Evolutionary conservation across 2,329 filamentous ascomycete species (phyloP), one percentile per base, ranked within the genome.

Genomic region (Pseudogymnoascus pannorum): DNA sequence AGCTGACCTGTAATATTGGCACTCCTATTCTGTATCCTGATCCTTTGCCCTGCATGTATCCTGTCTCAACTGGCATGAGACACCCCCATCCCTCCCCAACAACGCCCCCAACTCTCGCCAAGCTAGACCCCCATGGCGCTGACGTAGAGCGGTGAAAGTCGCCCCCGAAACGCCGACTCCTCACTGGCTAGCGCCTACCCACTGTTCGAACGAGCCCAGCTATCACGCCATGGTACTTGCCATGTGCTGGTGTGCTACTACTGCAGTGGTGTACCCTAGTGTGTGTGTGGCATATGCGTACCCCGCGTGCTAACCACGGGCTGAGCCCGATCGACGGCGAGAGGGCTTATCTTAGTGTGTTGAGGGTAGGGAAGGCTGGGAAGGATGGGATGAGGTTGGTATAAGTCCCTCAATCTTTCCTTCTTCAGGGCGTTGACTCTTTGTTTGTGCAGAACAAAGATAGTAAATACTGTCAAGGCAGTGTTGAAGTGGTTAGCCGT

Each of bases 71-170:
- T 29, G 4, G 7, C 4, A 29, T 7, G 7, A 4, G 4, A 29
- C 38, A 22, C 4, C 40, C 20, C 11, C 40, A 24, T 42, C 38
- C 18, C 44, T 9, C 31, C 44, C 44, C 44, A 5, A 29, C 20
- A 16, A 12, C 44, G 44, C 44, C 44, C 44, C 44, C 24, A 51
- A 51, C 24, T 4, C 44, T 4, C 24, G 24, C 24, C 24, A 51
- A 51, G 24, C 24, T 51, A 26, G 5, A 9, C 20, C 16, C 42
- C 22, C 42, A 9, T 26, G 3, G 6, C 42, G 44, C 24, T 51
- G 44, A 51, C 44, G 44, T 51, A 51, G 44, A 24, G 44, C 44
- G 44, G 44, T 51, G 44, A 51, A 51, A 51, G 42, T 26, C 14
- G 42, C 14, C 14, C 5, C 11, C 7, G 0, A 3, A 29, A 18